Percentiles rank a stretch among this genome's conserved stretches.
These are phyloP conservation scores for Nigrospora osmanthi DNA, from an alignment of 2,329 filamentous ascomycete species.

Conservation along the genomic window DNA sequence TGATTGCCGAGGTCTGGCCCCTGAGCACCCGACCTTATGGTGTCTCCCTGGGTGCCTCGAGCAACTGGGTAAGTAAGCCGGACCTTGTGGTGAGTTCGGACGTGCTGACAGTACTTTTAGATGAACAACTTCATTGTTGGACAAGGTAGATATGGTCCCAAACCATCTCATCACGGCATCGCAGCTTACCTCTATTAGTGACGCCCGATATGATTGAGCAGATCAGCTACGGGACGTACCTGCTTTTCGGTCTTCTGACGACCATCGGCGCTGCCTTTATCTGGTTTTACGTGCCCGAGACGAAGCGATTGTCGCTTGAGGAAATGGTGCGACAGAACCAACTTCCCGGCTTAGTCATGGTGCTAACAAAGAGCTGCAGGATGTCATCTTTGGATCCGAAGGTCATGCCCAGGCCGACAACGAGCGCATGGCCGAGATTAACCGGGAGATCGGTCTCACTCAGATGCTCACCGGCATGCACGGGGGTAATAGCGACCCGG, in stretches of 20 bases:
- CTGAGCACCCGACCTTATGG: conserved; percentile 63
- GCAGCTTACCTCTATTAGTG: conserved; percentile 23
- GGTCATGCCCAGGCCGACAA: conserved; percentile 60
- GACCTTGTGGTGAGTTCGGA: background rate
- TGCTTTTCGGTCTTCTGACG: conserved; percentile 61
- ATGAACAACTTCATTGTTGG: too few relatives aligned
- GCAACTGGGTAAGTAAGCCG: conserved; percentile 46
- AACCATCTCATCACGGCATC: too few relatives aligned
- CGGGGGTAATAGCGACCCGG: conserved; percentile 11
- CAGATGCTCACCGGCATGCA: conserved; percentile 24
- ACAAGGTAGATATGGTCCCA: too few relatives aligned
- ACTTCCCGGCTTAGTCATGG: too few relatives aligned
- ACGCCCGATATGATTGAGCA: conserved; percentile 58
- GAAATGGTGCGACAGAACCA: conserved; percentile 41
- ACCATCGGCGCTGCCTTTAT: conserved; percentile 53
- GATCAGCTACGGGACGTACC: conserved; percentile 64
- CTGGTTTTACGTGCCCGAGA: conserved; percentile 59
- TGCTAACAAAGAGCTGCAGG: conserved; percentile 27
- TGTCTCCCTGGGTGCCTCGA: conserved; percentile 58
- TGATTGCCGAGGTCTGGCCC: conserved; percentile 70
- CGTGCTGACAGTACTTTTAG: background rate
- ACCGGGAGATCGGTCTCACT: conserved; percentile 57
- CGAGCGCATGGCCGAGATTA: conserved; percentile 67
- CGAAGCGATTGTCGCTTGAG: conserved; percentile 55
- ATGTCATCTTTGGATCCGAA: conserved; percentile 58